phyloP scores from a whole-genome alignment of 176 grass and related monocot species.

The Calamus simplicifolius region DNA sequence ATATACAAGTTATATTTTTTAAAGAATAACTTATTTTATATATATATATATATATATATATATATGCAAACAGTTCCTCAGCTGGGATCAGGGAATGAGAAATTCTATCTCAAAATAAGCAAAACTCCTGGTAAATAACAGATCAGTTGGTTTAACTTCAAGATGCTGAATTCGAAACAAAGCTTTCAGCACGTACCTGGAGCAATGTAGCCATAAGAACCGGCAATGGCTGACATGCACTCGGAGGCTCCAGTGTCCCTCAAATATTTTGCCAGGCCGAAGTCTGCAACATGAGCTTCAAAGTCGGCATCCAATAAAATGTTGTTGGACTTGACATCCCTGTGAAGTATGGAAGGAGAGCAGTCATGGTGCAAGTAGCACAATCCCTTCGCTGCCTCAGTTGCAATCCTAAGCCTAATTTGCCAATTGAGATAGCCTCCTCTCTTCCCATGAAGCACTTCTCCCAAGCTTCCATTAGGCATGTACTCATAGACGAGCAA shows the following conservation, averaged over 20 bases:
- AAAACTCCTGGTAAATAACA: too few species aligned
- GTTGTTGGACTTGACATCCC: slow-evolving; percentile 89
- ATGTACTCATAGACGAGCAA: slow-evolving; percentile 87
- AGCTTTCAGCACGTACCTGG: slow-evolving; percentile 35
- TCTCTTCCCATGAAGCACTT: slow-evolving; percentile 40
- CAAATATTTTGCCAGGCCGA: slow-evolving; percentile 73
- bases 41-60: too few species aligned
- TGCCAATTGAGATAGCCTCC: slow-evolving; percentile 45
- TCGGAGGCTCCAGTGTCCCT: slow-evolving; percentile 39
- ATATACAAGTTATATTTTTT: too few species aligned
- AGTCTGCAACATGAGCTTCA: slow-evolving; percentile 76
- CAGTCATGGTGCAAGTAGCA: slow-evolving; percentile 89
- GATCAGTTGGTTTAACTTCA: background rate
- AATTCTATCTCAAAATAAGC: too few species aligned
- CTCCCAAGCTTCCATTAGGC: slow-evolving; percentile 60
- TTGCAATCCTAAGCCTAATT: slow-evolving; percentile 47
- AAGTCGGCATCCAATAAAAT: slow-evolving; percentile 48
- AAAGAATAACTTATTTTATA: too few species aligned
- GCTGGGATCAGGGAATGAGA: too few species aligned
- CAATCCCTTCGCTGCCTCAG: slow-evolving; percentile 64
- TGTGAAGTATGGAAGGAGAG: slow-evolving; percentile 62
- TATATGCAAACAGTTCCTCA: too few species aligned
- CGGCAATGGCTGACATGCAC: slow-evolving; percentile 83
- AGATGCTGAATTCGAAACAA: background rate
- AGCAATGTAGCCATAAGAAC: slow-evolving; percentile 84